Conservation (phyloP, 2,329 filamentous ascomycete genomes). For the Penicillium thymicola region DNA sequence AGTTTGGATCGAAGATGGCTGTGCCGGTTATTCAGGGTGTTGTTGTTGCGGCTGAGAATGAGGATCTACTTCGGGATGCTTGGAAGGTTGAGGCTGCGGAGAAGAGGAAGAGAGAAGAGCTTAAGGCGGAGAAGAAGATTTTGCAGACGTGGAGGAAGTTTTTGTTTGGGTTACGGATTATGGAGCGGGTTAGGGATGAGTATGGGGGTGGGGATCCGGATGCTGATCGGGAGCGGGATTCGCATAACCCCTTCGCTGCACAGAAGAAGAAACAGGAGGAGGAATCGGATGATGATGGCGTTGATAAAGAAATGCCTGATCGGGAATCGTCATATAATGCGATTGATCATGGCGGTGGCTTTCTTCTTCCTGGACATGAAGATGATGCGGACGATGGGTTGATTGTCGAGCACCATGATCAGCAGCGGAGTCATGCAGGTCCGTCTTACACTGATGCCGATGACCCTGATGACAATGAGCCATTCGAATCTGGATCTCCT, state of each 20-base stretch:
- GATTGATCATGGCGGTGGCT: slow-evolving; percentile 28
- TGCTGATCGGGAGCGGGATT: slow-evolving; percentile 30
- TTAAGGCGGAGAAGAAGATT: slow-evolving; percentile 72
- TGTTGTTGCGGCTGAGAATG: slow-evolving; percentile 78
- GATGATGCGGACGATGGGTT: slow-evolving; percentile 26
- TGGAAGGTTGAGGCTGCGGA: slow-evolving; percentile 76
- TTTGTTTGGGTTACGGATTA: slow-evolving; percentile 77
- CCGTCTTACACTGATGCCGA: not conserved
- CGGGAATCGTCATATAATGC: slow-evolving; percentile 11
- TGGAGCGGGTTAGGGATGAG: slow-evolving; percentile 70
- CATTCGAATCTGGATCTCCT: not conserved
- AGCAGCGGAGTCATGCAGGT: not conserved
- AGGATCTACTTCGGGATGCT: slow-evolving; percentile 70
- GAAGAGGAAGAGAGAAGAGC: slow-evolving; percentile 72
- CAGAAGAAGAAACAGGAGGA: slow-evolving; percentile 10
- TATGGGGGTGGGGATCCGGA: slow-evolving; percentile 58
- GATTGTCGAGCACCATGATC: slow-evolving; percentile 29
- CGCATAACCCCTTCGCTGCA: slow-evolving; percentile 37
- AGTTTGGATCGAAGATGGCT: slow-evolving; percentile 91
- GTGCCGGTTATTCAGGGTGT: slow-evolving; percentile 89
- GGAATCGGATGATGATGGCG: slow-evolving; percentile 4
- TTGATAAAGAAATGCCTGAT: slow-evolving; percentile 12
- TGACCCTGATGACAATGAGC: slow-evolving; percentile 7
- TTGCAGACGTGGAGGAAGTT: slow-evolving; percentile 82
- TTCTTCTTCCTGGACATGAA: slow-evolving; percentile 22